phyloP scores from a whole-genome alignment of 176 grass and related monocot species.

The Alloteropsis semialata region DNA sequence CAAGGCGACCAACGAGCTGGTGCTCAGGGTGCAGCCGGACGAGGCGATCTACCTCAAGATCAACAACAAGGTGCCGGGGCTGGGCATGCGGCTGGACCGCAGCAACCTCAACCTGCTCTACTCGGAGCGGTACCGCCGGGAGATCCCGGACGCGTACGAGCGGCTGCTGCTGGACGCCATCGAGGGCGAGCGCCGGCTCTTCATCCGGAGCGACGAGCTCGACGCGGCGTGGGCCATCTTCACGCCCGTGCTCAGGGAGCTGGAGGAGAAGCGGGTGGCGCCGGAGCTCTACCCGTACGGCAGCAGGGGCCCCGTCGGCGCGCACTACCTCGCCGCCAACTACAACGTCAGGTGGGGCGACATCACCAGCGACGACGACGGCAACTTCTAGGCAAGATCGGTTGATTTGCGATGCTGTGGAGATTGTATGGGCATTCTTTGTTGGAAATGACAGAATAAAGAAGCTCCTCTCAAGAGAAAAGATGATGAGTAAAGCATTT shows the following conservation, averaged over 20 bases:
- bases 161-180: constrained; percentile 82
- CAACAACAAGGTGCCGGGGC: constrained; percentile 88
- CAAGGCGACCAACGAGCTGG: constrained; percentile 78
- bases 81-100: constrained; percentile 84
- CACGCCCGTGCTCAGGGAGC: constrained; percentile 72
- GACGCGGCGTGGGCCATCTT: constrained; percentile 91
- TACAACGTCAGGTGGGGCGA: constrained; percentile 86
- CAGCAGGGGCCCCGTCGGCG: constrained; percentile 82
- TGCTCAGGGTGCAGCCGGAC: constrained; percentile 84
- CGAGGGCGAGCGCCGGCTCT: constrained; percentile 79
- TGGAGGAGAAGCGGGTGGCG: constrained; percentile 57
- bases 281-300: constrained; percentile 96
- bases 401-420: neutral
- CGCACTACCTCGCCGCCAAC: constrained; percentile 87
- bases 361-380: constrained; percentile 51
- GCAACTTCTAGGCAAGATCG: neutral
- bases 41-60: constrained; percentile 98
- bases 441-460: too few species aligned
- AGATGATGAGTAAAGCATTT: too few species aligned
- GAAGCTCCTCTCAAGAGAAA: too few species aligned
- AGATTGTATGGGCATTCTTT: too few species aligned
- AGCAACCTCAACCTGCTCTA: constrained; percentile 88
- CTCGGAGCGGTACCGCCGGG: constrained; percentile 54
- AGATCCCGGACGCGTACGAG: constrained; percentile 97
- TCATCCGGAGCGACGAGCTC: constrained; percentile 95